Evolutionary conservation across 495 filamentous ascomycete species (phyloP), one percentile per base, ranked within the genome.

Genomic region (Aspergillus cristatus): DNA sequence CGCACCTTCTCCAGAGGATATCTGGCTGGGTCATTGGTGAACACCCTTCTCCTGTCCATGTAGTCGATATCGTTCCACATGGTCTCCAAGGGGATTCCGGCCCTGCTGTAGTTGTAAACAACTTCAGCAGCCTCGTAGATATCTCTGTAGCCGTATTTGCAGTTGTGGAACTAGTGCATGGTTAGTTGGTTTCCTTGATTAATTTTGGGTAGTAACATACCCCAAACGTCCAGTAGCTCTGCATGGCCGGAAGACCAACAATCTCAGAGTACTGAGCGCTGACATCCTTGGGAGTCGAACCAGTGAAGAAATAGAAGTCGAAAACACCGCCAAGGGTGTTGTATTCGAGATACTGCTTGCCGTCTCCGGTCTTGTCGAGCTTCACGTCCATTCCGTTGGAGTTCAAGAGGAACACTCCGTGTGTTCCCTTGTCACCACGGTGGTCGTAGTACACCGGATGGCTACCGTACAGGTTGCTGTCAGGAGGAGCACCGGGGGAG

Each of bases 51-150:
- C 8, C 48, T 43, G 48, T 79, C 67, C 81, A 87, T 86, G 54
- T 89, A 86, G 49, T 87, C 68, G 34, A 90, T 90, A 50, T 90
- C 84, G 3, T 81, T 90, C 86, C 86, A 93, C 78, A 88, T 85
- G 0, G 82, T 87, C 56, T 94, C 86, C 6, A 94, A 62, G 0
- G 86, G 86, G 43, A 93, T 93, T 6, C 59, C 58, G 8, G 86
- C 84, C 20, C 65, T 53, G 40, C 74, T 81, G 62, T 93, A 91
- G 55, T 91, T 93, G 34, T 77, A 73, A 15, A 91, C 76, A 1
- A 80, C 83, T 47, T 86, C 86, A 16, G 84, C 84, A 18, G 91
- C 75, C 25, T 84, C 78, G 42, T 74, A 89, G 34, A 78, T 73
- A 62, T 90, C 84, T 20, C 63, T 70, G 51, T 87, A 88, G 18